A percentile compares a stretch with the other conserved stretches of the same genome.
These are phyloP conservation scores for Boletus mariae DNA, from an alignment of 1,284 basidiomycete genomes.

Conservation along the genomic window DNA sequence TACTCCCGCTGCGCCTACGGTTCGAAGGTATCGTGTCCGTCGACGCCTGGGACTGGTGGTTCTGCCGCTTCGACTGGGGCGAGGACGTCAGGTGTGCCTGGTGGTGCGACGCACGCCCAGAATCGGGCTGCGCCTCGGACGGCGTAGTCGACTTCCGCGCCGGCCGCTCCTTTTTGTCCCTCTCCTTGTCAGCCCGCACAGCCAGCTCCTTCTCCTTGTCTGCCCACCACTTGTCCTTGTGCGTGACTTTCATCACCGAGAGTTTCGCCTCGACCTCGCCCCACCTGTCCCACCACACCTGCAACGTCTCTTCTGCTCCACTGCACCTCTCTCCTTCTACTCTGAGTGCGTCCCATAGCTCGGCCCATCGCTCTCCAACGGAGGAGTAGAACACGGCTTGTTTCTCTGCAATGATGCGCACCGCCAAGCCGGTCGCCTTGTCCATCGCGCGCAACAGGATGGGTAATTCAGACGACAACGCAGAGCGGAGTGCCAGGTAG, in stretches of 20 bases:
- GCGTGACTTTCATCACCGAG: slow-evolving; percentile 42
- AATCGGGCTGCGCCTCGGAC: slow-evolving; percentile 21
- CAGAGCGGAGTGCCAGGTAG: slow-evolving; percentile 69
- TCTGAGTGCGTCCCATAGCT: slow-evolving; percentile 74
- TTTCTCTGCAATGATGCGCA: slow-evolving; percentile 48
- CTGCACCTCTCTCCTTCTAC: slow-evolving; percentile 71
- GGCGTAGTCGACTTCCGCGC: slow-evolving; percentile 13
- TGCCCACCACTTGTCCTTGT: slow-evolving; percentile 30
- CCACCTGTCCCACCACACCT: slow-evolving; percentile 66
- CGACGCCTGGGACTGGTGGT: slow-evolving; percentile 23
- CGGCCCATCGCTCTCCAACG: slow-evolving; percentile 53
- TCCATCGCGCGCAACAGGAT: slow-evolving; percentile 55
- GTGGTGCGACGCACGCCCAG: slow-evolving; percentile 5
- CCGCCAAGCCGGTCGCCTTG: slow-evolving; percentile 49
- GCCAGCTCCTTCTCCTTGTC: slow-evolving; percentile 30
- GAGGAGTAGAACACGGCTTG: slow-evolving; percentile 59
- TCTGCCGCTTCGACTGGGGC: slow-evolving; percentile 19
- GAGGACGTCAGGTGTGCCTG: slow-evolving; percentile 13
- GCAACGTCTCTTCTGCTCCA: slow-evolving; percentile 60
- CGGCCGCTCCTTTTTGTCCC: slow-evolving; percentile 17
- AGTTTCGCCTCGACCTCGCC: slow-evolving; percentile 55
- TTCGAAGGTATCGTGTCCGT: slow-evolving; percentile 15
- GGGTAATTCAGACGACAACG: slow-evolving; percentile 67
- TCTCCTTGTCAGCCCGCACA: slow-evolving; percentile 17
- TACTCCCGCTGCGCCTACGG: slow-evolving; percentile 31